Percentiles rank a stretch among this genome's conserved stretches.
phyloP scores from a whole-genome alignment of 441 rosid species.

The Jatropha multifida region DNA sequence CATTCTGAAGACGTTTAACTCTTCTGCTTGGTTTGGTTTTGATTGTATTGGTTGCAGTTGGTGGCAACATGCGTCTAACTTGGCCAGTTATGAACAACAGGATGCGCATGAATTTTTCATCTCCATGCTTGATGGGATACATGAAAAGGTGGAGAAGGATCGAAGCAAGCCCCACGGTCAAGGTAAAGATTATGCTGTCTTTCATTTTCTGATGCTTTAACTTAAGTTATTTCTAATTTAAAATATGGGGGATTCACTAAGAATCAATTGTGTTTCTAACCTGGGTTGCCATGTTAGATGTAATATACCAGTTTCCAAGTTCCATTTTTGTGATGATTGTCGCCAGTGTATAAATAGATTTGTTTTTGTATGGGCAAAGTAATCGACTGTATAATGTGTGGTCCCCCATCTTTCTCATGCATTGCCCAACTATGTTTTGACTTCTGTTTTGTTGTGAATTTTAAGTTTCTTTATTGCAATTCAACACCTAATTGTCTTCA shows the following conservation, averaged over 20 bases:
- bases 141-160: constrained; percentile 67
- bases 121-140: constrained; percentile 81
- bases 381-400: neutral
- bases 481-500: neutral
- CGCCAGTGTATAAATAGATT: neutral
- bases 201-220: neutral
- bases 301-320: neutral
- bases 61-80: constrained; percentile 80
- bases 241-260: neutral
- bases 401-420: neutral
- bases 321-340: neutral
- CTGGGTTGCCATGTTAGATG: neutral
- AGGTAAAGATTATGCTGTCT: constrained; percentile 36
- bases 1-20: neutral
- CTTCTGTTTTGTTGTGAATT: neutral
- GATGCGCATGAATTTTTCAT: constrained; percentile 87
- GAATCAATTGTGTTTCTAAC: neutral
- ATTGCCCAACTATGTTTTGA: neutral
- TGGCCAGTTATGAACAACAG: constrained; percentile 77
- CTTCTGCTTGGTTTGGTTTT: constrained; percentile 6
- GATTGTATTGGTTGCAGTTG: constrained; percentile 43
- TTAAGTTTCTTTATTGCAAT: neutral
- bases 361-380: neutral
- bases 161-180: constrained; percentile 32
- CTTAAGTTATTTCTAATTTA: neutral